A percentile compares a stretch with the other conserved stretches of the same genome.
Evolutionary conservation across 2,329 filamentous ascomycete species (phyloP).

Genomic region (Neofusicoccum parvum): DNA sequence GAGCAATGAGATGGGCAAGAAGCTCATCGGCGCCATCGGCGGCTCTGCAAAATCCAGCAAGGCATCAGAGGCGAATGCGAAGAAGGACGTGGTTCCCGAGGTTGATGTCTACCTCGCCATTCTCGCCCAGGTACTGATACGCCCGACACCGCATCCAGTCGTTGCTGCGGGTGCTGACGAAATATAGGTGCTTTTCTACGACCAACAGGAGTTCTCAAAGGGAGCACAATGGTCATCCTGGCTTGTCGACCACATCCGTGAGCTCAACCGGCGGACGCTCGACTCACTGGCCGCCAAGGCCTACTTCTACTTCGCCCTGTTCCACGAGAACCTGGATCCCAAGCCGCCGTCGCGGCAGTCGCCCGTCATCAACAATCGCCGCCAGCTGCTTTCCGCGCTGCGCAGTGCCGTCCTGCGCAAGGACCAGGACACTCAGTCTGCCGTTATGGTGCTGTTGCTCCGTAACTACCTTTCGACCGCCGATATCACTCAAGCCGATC

Average conservation of each 20-base stretch:
- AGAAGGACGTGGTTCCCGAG: slow-evolving; percentile 84
- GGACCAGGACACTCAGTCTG: slow-evolving; percentile 95
- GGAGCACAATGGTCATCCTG: slow-evolving; percentile 83
- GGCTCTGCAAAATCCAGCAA: slow-evolving; percentile 45
- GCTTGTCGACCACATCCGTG: slow-evolving; percentile 81
- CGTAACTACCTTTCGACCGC: slow-evolving; percentile 96
- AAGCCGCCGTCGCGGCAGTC: slow-evolving; percentile 87
- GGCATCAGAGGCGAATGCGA: slow-evolving; percentile 61
- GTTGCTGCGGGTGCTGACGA: slow-evolving; percentile 24
- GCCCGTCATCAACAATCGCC: slow-evolving; percentile 82
- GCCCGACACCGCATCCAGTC: background rate
- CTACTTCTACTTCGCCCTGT: slow-evolving; percentile 97
- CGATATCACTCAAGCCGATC: slow-evolving; percentile 94
- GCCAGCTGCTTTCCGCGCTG: slow-evolving; percentile 82
- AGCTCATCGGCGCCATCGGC: slow-evolving; percentile 70
- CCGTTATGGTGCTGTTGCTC: slow-evolving; percentile 90
- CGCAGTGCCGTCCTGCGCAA: slow-evolving; percentile 95
- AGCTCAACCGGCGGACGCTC: slow-evolving; percentile 87
- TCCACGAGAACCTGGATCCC: slow-evolving; percentile 87
- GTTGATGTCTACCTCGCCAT: slow-evolving; percentile 88
- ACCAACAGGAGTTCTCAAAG: slow-evolving; percentile 76
- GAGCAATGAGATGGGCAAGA: slow-evolving; percentile 67
- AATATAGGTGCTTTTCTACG: slow-evolving; percentile 80
- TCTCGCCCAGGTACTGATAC: slow-evolving; percentile 50
- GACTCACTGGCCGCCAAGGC: slow-evolving; percentile 93